A percentile compares a stretch with the other conserved stretches of the same genome.
Conservation (phyloP, 345 rosid genomes). For the Angophora floribunda region DNA sequence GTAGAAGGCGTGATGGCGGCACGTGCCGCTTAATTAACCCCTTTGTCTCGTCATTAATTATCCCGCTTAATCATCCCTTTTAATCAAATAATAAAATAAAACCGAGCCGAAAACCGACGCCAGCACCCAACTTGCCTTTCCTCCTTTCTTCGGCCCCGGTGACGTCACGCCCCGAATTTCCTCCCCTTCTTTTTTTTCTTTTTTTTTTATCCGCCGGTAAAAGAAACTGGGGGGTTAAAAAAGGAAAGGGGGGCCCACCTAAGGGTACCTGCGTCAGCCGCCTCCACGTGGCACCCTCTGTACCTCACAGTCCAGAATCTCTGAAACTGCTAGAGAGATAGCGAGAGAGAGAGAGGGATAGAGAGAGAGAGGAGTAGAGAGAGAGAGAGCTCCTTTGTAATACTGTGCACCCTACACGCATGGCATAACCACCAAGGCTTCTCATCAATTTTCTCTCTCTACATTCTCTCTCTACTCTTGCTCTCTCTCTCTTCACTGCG, state of each 20-base stretch:
- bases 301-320: constrained; percentile 38
- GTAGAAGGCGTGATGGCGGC: neutral
- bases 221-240: neutral
- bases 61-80: neutral
- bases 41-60: neutral
- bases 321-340: too few relatives aligned
- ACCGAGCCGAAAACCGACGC: neutral
- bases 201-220: neutral
- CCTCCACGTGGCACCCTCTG: constrained; percentile 33
- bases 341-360: neutral
- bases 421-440: neutral
- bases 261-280: neutral
- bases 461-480: neutral
- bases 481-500: neutral
- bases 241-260: neutral
- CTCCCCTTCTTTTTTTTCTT: neutral
- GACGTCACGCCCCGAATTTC: neutral
- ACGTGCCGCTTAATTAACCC: neutral
- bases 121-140: neutral
- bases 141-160: neutral
- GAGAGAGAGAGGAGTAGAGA: neutral
- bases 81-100: too few relatives aligned
- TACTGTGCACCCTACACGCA: neutral
- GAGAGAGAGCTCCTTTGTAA: neutral
- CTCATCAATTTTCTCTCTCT: neutral